Evolutionary conservation across 2,329 filamentous ascomycete genomes (phyloP), one percentile per base, ranked within the genome.

Genomic region (Fusarium lyarnte): DNA sequence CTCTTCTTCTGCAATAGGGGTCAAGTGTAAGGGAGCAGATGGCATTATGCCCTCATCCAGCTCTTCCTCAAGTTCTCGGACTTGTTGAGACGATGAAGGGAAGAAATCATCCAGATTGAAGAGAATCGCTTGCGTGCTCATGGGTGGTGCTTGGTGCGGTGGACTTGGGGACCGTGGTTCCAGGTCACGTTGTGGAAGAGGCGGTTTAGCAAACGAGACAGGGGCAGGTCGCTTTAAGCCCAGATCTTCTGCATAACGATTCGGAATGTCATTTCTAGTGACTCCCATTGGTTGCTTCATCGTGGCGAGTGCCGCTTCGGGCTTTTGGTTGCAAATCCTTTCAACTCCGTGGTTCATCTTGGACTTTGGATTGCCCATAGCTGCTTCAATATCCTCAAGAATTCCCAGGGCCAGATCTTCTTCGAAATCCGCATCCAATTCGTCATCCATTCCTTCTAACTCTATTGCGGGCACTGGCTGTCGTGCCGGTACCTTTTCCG

Each of bases 21-120:
- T 39, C 14, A 68, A 54, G 10, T 46, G 64, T 4, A 53, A 29
- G 6, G 51, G 51, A n/a, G 49, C 53, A 27, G 66, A 59, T 16
- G 58, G 45, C 8, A 70, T 21, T 21, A 69, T 42, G 7, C 63
- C 43, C 5, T 63, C 46, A 6, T 70, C 45, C 13, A 63, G 36
- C 70, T 80, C 75, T 67, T 86, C 82, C 36, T 85, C 84, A 5
- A 90, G 78, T 75, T 90, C 88, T 23, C 84, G 82, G 11, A 83
- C 82, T 75, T 89, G 86, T 73, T 91, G 88, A 0, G 87, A 88
- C 1, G 86, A 83, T n/a, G 84, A 86, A 1, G 87, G 87, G 47
- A 89, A 87, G 67, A 89, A 84, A 59, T 88, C 87, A 42, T 88
- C 87, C 12, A 87, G 74, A 65, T 87, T 82, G 43, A 83, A 78